Conservation (phyloP, 2,329 filamentous ascomycete genomes). For the Drechslerella coelobrocha region DNA sequence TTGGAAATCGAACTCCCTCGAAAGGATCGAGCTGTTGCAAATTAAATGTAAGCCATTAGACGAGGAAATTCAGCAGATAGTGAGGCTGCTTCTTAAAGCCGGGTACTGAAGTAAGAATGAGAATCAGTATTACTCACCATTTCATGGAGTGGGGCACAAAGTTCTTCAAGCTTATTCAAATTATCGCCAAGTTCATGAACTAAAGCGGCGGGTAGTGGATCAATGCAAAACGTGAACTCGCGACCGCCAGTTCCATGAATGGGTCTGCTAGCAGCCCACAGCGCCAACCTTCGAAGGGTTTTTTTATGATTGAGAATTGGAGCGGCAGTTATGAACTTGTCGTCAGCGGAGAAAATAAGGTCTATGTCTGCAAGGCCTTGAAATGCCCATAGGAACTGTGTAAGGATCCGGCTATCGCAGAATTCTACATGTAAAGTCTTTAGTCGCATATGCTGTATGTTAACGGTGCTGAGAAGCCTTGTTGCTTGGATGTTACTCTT, state of each 20-base stretch:
- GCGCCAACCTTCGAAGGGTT: slow-evolving; percentile 8
- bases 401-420: neutral
- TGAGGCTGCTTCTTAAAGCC: too few relatives aligned
- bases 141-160: slow-evolving; percentile 11
- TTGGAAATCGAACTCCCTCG: slow-evolving; percentile 3
- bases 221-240: neutral
- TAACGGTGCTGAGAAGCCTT: slow-evolving; percentile 1
- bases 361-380: slow-evolving; percentile 26
- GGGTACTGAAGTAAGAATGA: too few relatives aligned
- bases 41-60: neutral
- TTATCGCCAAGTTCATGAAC: slow-evolving; percentile 8
- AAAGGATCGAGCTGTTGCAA: slow-evolving; percentile 22
- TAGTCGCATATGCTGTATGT: slow-evolving; percentile 8
- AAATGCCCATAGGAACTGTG: slow-evolving; percentile 18
- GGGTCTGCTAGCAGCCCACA: neutral
- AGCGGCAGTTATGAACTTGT: neutral
- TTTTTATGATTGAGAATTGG: slow-evolving; percentile 24
- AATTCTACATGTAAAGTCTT: slow-evolving; percentile 14
- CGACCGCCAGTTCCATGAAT: neutral
- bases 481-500: neutral
- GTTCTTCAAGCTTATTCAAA: slow-evolving; percentile 4
- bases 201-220: neutral
- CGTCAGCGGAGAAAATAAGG: neutral
- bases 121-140: neutral
- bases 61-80: too few relatives aligned